Evolutionary conservation across 345 rosid genomes (phyloP), one percentile per base, ranked within the genome.

Genomic region (Cardamine occulta): DNA sequence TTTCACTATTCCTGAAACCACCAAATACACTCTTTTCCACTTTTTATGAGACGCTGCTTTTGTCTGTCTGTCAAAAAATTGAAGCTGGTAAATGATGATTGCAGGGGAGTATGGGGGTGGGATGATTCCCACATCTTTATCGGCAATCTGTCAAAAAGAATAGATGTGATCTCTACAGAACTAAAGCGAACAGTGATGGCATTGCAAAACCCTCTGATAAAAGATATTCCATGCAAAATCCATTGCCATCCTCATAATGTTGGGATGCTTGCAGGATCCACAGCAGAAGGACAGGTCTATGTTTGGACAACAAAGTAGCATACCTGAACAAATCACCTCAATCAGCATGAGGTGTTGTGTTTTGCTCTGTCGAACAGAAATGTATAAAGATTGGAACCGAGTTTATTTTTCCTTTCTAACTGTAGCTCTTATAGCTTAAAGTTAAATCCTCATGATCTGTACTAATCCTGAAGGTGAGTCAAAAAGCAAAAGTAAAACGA

Each of bases 91-190:
- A 37, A 19, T 59, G 48, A 5, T 31, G 32, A 8, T 63, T 76
- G 63, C 86, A 91, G 93, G 79, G 93, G 86, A 35, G 82, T 83
- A 37, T 91, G 97, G 96, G 98, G 97, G 6, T 94, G 98, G 98
- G 93, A 89, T 76, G 97, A 91, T 80, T 84, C 91, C 17, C 65
- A 65, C 63, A 19, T 94, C 63, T 91, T 81, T 85, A 77, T 86
- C 0, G 97, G 93, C 65, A 89, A 86, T 53, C 72, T 84, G 85
- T 80, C 75, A 49, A 84, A 84, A 79, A 84, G 79, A 66, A 86
- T 94, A 8, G 95, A 91, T 82, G 86, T 89, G 53, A 85, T 91
- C 72, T 85, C 87, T 64, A 51, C 76, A 1, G 34, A 62, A 13
- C 66, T 45, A 72, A 68, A 70, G 44, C 82, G 59, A 83, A 54